Conservation (phyloP, 306 rosid genomes). For the Trifolium dubium region DNA sequence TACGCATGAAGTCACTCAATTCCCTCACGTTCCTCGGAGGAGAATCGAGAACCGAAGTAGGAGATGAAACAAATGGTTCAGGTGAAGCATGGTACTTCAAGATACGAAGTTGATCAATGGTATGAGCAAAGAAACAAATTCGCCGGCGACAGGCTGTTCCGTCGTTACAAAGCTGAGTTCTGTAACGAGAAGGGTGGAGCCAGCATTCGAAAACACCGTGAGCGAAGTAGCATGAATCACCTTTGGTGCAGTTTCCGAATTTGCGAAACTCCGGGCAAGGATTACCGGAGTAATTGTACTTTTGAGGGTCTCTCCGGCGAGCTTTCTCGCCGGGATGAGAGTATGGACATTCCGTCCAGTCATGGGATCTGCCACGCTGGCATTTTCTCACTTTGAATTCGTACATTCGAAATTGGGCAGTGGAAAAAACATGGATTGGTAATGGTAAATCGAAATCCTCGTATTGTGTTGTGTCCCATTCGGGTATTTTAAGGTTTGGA, state of each 20-base stretch:
- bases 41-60: constrained; percentile 71
- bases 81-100: neutral
- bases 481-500: constrained; percentile 52
- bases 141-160: constrained; percentile 69
- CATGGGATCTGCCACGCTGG: constrained; percentile 79
- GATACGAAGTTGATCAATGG: constrained; percentile 72
- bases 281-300: constrained; percentile 66
- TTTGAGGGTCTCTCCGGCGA: constrained; percentile 85
- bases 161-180: constrained; percentile 92
- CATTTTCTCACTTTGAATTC: constrained; percentile 75
- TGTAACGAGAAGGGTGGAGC: constrained; percentile 90
- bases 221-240: constrained; percentile 80
- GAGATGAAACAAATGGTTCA: constrained; percentile 55
- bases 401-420: constrained; percentile 85
- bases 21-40: constrained; percentile 51
- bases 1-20: constrained; percentile 54
- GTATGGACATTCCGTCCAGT: constrained; percentile 91
- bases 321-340: constrained; percentile 97
- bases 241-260: constrained; percentile 65
- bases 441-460: constrained; percentile 44
- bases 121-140: constrained; percentile 92
- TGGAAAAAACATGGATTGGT: constrained; percentile 46
- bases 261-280: constrained; percentile 78
- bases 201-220: constrained; percentile 96
- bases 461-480: constrained; percentile 50